A percentile compares a stretch with the other conserved stretches of the same genome.
These are phyloP conservation scores for Saccharomyces pastorianus DNA, from an alignment of 1,139 yeast genomes.

Conservation along the genomic window DNA sequence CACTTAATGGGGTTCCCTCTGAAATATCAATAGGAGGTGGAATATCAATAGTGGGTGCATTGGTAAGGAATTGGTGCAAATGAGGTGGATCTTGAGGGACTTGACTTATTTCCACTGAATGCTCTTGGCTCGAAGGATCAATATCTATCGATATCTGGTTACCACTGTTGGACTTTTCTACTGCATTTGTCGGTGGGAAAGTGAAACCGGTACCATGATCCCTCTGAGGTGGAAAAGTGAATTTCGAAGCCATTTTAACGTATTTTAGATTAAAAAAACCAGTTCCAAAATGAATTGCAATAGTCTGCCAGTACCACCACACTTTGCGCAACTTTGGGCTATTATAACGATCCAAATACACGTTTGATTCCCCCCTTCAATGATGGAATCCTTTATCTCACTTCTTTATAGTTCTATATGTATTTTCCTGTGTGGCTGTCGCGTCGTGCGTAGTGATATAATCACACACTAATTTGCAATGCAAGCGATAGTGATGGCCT, in stretches of 20 bases:
- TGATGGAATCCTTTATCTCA: neutral
- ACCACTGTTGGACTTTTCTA: neutral
- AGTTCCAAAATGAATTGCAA: neutral
- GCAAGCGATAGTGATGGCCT: neutral
- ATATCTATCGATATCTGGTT: neutral
- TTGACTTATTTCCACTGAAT: neutral
- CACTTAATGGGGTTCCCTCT: slow-evolving; percentile 4
- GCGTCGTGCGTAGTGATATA: neutral
- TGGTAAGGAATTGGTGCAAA: neutral
- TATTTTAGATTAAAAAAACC: neutral
- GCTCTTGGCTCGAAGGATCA: neutral
- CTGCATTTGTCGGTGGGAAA: neutral
- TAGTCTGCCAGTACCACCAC: neutral
- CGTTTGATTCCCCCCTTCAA: neutral
- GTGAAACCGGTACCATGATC: neutral
- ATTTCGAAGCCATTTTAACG: slow-evolving; percentile 9
- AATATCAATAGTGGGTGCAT: slow-evolving; percentile 10
- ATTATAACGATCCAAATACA: neutral
- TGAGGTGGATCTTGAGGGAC: neutral
- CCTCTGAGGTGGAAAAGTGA: slow-evolving; percentile 11
- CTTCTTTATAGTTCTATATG: neutral
- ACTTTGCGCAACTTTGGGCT: neutral
- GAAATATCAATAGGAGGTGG: slow-evolving; percentile 12
- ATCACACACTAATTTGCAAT: neutral
- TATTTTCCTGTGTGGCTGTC: neutral